Evolutionary conservation across 2,329 filamentous ascomycete species (phyloP).

Genomic region (Fusarium sp.): DNA sequence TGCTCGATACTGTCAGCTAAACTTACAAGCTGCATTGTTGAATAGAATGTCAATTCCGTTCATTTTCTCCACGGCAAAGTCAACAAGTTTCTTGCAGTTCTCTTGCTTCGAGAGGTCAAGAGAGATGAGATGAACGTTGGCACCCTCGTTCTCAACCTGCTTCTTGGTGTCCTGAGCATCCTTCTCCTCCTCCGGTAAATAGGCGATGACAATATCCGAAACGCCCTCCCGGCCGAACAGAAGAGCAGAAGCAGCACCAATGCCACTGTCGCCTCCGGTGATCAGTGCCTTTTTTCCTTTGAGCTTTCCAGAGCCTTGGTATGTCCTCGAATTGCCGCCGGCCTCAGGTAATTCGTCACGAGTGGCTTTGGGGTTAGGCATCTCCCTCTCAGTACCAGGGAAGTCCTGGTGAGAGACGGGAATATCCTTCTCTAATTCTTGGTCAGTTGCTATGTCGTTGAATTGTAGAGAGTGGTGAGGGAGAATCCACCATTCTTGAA

Average conservation of each 20-base stretch:
- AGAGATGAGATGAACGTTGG: conserved; percentile 70
- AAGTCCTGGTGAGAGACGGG: conserved; percentile 44
- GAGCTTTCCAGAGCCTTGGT: conserved; percentile 80
- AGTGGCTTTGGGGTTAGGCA: conserved; percentile 57
- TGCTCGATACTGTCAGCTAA: neutral
- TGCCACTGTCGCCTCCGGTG: conserved; percentile 82
- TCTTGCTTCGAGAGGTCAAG: conserved; percentile 71
- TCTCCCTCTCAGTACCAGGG: conserved; percentile 42
- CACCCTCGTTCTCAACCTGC: conserved; percentile 72
- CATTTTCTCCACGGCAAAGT: conserved; percentile 71
- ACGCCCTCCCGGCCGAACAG: conserved; percentile 85
- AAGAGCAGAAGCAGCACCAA: conserved; percentile 78
- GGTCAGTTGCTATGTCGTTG: neutral
- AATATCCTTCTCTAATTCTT: conserved; percentile 49
- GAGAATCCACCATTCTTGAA: conserved; percentile 33
- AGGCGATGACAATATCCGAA: conserved; percentile 72
- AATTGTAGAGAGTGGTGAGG: neutral
- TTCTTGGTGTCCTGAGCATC: conserved; percentile 80
- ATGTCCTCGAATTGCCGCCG: conserved; percentile 73
- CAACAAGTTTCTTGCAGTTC: conserved; percentile 75
- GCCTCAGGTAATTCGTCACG: conserved; percentile 73
- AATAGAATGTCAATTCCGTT: conserved; percentile 77
- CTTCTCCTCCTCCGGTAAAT: conserved; percentile 78
- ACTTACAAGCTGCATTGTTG: conserved; percentile 78
- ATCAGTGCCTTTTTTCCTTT: conserved; percentile 79